Evolutionary conservation across 1,139 yeast species (phyloP).

Genomic region (Suhomyces bribrorum): DNA sequence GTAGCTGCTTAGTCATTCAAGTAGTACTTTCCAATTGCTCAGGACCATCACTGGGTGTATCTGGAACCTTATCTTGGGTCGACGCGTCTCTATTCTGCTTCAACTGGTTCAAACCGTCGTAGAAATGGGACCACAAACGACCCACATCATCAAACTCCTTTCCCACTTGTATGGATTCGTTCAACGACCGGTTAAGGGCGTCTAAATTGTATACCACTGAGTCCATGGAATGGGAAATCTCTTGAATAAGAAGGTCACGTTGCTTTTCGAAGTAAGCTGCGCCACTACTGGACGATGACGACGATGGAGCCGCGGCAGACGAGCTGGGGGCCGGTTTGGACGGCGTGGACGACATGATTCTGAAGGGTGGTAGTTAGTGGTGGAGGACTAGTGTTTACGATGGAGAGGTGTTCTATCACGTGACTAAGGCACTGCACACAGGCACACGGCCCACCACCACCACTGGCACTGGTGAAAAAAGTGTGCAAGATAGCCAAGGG

Average conservation of each 20-base stretch:
- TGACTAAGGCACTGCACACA: no score
- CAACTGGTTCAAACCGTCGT: constrained; percentile 35
- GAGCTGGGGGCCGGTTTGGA: constrained; percentile 10
- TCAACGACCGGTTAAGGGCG: constrained; percentile 42
- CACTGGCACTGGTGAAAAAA: no score
- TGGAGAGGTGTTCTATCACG: no score
- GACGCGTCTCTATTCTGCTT: constrained; percentile 18
- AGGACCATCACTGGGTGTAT: constrained; percentile 12
- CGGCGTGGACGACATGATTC: constrained; percentile 17
- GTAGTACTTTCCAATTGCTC: not conserved
- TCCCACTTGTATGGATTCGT: constrained; percentile 46
- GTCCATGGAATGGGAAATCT: constrained; percentile 41
- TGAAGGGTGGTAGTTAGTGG: no score
- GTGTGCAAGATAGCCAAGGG: no score
- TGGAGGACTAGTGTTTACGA: no score
- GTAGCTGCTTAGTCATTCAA: no score
- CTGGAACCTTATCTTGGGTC: constrained; percentile 8
- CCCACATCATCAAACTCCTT: constrained; percentile 50
- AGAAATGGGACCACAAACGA: constrained; percentile 44
- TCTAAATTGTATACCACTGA: constrained; percentile 45
- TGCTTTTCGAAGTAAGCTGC: constrained; percentile 39
- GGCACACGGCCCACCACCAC: no score
- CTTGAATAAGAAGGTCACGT: constrained; percentile 46
- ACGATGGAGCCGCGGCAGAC: constrained; percentile 1
- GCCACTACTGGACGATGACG: constrained; percentile 6